A percentile compares a stretch with the other conserved stretches of the same genome.
Evolutionary conservation across 2,329 filamentous ascomycete genomes (phyloP).

Genomic region (Paraphaeosphaeria minitans): DNA sequence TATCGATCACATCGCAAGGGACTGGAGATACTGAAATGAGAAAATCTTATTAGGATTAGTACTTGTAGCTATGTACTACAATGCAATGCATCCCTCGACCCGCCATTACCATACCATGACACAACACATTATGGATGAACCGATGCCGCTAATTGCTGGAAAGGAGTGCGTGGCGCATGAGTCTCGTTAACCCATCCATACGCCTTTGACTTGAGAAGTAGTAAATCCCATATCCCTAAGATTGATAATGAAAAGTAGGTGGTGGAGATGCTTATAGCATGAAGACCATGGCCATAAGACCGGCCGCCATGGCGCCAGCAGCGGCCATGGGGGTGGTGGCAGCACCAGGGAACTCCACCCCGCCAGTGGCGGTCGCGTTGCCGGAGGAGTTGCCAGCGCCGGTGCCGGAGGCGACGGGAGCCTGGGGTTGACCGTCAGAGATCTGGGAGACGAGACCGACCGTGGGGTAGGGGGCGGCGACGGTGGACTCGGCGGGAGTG

Average conservation of each 20-base stretch:
- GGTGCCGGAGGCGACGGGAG: constrained; percentile 11
- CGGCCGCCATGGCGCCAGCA: constrained; percentile 34
- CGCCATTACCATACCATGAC: neutral
- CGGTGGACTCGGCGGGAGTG: neutral
- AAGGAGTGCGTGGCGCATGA: constrained; percentile 6
- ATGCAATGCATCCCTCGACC: neutral
- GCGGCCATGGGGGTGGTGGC: constrained; percentile 28
- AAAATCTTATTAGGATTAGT: constrained; percentile 2
- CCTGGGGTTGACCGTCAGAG: constrained; percentile 17
- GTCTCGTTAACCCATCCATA: neutral
- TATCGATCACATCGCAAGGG: neutral
- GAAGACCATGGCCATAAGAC: constrained; percentile 34
- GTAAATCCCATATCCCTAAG: neutral
- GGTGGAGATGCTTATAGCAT: constrained; percentile 30
- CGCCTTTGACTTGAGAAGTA: neutral
- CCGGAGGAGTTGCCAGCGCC: constrained; percentile 18
- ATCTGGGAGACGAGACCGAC: constrained; percentile 15
- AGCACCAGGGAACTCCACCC: constrained; percentile 38
- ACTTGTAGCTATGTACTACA: constrained; percentile 2
- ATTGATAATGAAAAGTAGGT: neutral
- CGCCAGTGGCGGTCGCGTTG: constrained; percentile 19
- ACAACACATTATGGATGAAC: neutral
- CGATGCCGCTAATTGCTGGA: constrained; percentile 5
- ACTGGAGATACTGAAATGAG: neutral
- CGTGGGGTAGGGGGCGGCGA: neutral